These are phyloP conservation scores for Sporothrix pallida DNA, from an alignment of 2,329 filamentous ascomycete species.

Conservation along the genomic window DNA sequence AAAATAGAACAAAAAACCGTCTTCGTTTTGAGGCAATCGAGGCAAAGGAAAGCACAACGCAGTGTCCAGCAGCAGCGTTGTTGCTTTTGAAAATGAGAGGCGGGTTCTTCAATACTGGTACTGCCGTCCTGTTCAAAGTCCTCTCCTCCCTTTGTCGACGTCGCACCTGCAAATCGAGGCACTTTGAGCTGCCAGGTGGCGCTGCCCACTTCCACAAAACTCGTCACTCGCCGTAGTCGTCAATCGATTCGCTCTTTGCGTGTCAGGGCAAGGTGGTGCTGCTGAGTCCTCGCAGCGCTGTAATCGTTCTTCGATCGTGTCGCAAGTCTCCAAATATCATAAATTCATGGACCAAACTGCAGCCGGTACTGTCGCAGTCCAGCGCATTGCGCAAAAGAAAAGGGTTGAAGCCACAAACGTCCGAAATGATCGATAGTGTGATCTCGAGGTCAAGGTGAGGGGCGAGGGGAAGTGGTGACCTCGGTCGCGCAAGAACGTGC, in stretches of 20 bases:
- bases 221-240: constrained; percentile 8
- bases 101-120: background rate
- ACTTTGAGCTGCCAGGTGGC: background rate
- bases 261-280: background rate
- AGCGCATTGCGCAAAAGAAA: constrained; percentile 35
- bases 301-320: constrained; percentile 2
- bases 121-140: background rate
- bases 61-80: constrained; percentile 7
- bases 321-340: constrained; percentile 22
- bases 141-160: background rate
- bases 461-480: background rate
- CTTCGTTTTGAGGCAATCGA: background rate
- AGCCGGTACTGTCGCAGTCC: constrained; percentile 33
- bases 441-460: background rate
- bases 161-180: background rate
- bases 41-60: background rate
- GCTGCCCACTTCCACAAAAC: background rate
- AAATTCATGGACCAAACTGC: constrained; percentile 25
- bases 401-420: background rate
- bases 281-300: background rate
- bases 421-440: background rate
- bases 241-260: background rate
- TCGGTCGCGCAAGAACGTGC: constrained; percentile 2
- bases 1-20: background rate
- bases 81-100: background rate